phyloP scores from a whole-genome alignment of 2,329 filamentous ascomycete species.

The Trichoderma lentiforme region DNA sequence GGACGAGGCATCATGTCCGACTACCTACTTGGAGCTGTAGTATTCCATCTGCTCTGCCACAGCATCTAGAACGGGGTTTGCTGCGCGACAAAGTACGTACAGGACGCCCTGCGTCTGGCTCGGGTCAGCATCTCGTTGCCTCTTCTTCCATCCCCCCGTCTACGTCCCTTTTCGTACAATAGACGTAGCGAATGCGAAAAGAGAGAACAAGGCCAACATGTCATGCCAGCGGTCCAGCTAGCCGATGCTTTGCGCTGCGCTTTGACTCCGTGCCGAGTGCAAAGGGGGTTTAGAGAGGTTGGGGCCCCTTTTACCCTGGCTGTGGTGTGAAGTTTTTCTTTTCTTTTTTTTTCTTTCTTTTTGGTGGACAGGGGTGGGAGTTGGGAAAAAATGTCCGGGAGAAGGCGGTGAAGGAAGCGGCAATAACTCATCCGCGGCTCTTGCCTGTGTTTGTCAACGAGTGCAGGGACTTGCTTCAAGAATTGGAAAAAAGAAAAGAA shows the following conservation, averaged over 20 bases:
- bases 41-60: neutral
- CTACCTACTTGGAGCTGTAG: neutral
- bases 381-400: neutral
- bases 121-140: conserved; percentile 8
- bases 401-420: conserved; percentile 7
- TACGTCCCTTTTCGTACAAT: neutral
- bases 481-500: neutral
- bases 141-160: neutral
- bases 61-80: conserved; percentile 13
- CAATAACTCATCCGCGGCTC: neutral
- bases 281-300: conserved; percentile 1
- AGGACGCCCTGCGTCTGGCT: conserved; percentile 15
- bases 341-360: neutral
- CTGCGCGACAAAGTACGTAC: conserved; percentile 17
- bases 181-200: neutral
- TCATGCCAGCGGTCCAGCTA: neutral
- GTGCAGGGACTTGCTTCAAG: neutral
- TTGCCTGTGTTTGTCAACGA: neutral
- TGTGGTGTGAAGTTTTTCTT: neutral
- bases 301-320: neutral
- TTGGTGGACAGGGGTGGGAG: neutral
- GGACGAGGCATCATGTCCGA: neutral
- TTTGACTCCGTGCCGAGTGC: neutral
- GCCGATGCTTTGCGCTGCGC: neutral
- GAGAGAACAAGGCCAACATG: neutral